These are phyloP conservation scores for Strobilomyces confusus DNA, from an alignment of 768 basidiomycete species.

Conservation along the genomic window DNA sequence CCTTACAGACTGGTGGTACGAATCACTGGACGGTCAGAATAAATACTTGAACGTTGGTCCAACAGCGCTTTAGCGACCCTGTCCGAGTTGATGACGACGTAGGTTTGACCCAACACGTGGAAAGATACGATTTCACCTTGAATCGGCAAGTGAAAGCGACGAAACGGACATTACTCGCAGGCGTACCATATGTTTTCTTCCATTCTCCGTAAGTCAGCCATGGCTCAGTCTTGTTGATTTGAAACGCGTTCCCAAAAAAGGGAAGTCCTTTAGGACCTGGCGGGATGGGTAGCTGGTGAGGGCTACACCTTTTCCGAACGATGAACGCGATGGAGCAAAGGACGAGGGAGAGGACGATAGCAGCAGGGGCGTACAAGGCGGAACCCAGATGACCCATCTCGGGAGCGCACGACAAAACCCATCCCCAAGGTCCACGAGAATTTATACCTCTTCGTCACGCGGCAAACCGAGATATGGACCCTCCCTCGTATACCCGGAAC, in stretches of 20 bases:
- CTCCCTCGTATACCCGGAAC: neutral
- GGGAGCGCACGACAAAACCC: neutral
- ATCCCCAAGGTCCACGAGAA: neutral
- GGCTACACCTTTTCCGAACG: conserved; percentile 6
- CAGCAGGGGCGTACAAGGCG: neutral
- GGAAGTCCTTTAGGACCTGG: conserved; percentile 30
- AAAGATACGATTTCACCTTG: conserved; percentile 22
- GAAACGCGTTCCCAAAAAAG: conserved; percentile 23
- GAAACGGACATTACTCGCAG: neutral
- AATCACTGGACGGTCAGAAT: conserved; percentile 20
- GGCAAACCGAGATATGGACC: neutral
- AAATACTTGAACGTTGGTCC: conserved; percentile 25
- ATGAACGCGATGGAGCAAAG: conserved; percentile 1
- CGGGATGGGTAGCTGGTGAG: conserved; percentile 21
- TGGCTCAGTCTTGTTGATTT: conserved; percentile 23
- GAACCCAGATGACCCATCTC: conserved; percentile 3
- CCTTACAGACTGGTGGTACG: conserved; percentile 6
- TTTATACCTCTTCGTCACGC: conserved; percentile 3
- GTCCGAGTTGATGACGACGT: conserved; percentile 23
- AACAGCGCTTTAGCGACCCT: conserved; percentile 19
- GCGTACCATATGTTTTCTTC: conserved; percentile 29
- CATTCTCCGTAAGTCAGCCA: conserved; percentile 33
- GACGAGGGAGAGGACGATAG: neutral
- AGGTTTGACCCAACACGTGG: conserved; percentile 18
- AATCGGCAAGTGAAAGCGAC: neutral